A percentile compares a stretch with the other conserved stretches of the same genome.
Conservation (phyloP, 208 protist genomes). For the Leishmania turanica region DNA sequence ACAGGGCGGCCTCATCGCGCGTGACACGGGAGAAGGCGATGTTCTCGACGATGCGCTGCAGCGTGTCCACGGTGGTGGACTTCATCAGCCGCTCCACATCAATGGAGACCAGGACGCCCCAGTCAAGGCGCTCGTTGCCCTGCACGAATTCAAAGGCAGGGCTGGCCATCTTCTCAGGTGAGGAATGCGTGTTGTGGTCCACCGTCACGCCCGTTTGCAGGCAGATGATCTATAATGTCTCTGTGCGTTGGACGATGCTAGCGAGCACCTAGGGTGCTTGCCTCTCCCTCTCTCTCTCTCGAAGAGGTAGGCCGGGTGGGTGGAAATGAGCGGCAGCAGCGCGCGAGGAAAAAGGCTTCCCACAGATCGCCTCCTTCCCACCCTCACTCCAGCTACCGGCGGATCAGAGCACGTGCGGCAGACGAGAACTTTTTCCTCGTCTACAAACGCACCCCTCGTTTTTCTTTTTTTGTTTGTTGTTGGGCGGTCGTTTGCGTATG, state of each 20-base stretch:
- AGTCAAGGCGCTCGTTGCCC: constrained; percentile 89
- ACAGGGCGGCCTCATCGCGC: constrained; percentile 86
- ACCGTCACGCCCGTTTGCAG: neutral
- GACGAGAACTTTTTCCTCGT: neutral
- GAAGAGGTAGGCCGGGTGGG: neutral
- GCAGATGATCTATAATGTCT: neutral
- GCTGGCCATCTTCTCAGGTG: constrained; percentile 19
- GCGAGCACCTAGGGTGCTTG: neutral
- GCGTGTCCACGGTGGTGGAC: constrained; percentile 84
- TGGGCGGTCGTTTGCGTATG: neutral
- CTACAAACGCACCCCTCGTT: neutral
- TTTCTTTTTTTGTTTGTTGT: constrained; percentile 1
- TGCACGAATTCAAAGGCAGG: constrained; percentile 77
- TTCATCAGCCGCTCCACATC: constrained; percentile 79
- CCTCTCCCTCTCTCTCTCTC: neutral
- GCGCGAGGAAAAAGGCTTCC: neutral
- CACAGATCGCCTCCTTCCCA: neutral
- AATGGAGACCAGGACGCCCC: constrained; percentile 87
- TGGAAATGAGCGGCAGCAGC: neutral
- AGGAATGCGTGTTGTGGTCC: constrained; percentile 14
- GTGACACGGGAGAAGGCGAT: constrained; percentile 86
- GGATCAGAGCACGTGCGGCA: neutral
- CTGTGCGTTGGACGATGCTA: neutral
- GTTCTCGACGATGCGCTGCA: constrained; percentile 90
- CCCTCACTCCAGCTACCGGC: neutral